A percentile compares a stretch with the other conserved stretches of the same genome.
These are phyloP conservation scores for Trichopus zeylanicus DNA, from an alignment of 116 monocot species.

Conservation along the genomic window DNA sequence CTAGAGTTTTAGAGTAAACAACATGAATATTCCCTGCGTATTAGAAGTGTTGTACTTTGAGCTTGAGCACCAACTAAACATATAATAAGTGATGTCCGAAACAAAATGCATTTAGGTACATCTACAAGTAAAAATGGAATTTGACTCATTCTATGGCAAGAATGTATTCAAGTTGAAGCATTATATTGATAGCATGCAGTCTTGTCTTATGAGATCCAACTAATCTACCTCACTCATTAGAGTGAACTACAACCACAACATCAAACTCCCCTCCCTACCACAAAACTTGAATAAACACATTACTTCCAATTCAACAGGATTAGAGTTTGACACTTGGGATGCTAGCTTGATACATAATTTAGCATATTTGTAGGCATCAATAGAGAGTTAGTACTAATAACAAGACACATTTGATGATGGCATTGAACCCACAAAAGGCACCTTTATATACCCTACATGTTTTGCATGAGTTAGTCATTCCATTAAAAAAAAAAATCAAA, in stretches of 20 bases:
- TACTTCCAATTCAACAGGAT: no score
- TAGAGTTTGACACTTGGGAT: no score
- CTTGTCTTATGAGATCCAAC: conserved; percentile 73
- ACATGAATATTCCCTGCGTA: no score
- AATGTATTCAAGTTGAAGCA: not conserved
- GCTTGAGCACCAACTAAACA: no score
- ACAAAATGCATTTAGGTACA: no score
- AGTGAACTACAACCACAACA: conserved; percentile 73
- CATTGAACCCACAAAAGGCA: conserved; percentile 87
- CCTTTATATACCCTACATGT: conserved; percentile 77
- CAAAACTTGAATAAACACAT: no score
- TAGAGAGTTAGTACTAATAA: conserved; percentile 59
- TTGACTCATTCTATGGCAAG: no score
- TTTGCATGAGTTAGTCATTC: not conserved
- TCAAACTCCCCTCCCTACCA: conserved; percentile 87
- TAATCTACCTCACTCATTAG: conserved; percentile 61
- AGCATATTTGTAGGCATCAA: conserved; percentile 69
- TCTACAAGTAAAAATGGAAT: no score
- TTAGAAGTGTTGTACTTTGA: no score
- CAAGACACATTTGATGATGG: conserved; percentile 73
- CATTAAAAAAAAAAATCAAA: not conserved
- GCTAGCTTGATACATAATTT: no score
- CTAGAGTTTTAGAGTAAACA: no score
- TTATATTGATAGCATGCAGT: conserved; percentile 80
- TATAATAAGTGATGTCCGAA: no score